Percentiles rank a stretch among this genome's conserved stretches.
Conservation (phyloP, 2,329 filamentous ascomycete genomes). For the Aspergillus sp. region DNA sequence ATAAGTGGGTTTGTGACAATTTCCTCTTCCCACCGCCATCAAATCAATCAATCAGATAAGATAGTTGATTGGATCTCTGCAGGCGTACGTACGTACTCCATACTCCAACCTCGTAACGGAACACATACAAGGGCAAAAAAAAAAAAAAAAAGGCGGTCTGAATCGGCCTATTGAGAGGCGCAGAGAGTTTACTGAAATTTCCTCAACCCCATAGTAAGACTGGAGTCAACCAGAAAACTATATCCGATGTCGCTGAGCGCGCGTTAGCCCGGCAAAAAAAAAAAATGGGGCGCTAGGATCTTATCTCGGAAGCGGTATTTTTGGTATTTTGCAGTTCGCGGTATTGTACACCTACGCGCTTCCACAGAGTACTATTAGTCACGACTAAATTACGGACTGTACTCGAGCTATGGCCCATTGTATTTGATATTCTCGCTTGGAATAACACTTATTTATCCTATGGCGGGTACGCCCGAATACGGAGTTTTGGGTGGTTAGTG, state of each 20-base stretch:
- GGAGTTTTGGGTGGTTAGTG: neutral
- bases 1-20: too few species aligned
- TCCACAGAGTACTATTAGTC: neutral
- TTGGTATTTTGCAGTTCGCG: neutral
- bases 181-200: neutral
- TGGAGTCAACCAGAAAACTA: neutral
- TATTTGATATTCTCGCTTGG: too few species aligned
- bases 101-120: too few species aligned
- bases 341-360: neutral
- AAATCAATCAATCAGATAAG: conserved; percentile 2
- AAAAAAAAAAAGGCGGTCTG: neutral
- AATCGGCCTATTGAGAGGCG: neutral
- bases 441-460: neutral
- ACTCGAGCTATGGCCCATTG: too few species aligned
- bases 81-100: too few species aligned
- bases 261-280: conserved; percentile 5
- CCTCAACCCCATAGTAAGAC: neutral
- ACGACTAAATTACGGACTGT: neutral
- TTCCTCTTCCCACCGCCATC: neutral
- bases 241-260: conserved; percentile 17
- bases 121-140: neutral
- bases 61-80: neutral
- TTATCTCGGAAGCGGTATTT: conserved; percentile 15
- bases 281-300: conserved; percentile 15
- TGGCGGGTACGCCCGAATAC: neutral